Conservation (phyloP, 371 early-diverging fungal genomes). For the Mucor circinelloides region DNA sequence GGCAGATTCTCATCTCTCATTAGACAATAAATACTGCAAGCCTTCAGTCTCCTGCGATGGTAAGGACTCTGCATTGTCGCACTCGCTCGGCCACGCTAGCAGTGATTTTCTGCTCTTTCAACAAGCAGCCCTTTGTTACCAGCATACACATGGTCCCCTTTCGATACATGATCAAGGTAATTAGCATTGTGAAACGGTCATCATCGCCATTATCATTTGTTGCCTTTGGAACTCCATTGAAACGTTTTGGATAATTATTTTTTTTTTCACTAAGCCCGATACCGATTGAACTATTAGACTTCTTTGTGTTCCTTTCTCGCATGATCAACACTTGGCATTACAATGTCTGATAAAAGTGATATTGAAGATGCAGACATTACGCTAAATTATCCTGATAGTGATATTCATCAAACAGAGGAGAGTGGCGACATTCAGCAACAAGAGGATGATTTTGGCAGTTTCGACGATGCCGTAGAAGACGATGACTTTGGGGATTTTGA, state of each 20-base stretch:
- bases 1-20: too few species aligned
- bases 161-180: too few species aligned
- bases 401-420: background rate
- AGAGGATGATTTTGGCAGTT: background rate
- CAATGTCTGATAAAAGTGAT: background rate
- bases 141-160: too few species aligned
- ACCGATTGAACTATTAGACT: background rate
- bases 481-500: conserved; percentile 16
- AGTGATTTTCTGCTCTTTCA: too few species aligned
- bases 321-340: background rate
- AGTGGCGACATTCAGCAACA: background rate
- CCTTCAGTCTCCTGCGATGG: too few species aligned
- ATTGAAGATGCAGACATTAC: background rate
- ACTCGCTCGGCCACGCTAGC: too few species aligned
- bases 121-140: too few species aligned
- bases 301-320: background rate
- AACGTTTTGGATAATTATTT: background rate
- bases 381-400: background rate
- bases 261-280: background rate
- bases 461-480: conserved; percentile 8
- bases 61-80: too few species aligned
- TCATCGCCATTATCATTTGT: background rate
- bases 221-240: background rate
- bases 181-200: background rate
- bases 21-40: too few species aligned